These are phyloP conservation scores for Solanum neorickii DNA, from an alignment of 257 asterid species.

Conservation along the genomic window DNA sequence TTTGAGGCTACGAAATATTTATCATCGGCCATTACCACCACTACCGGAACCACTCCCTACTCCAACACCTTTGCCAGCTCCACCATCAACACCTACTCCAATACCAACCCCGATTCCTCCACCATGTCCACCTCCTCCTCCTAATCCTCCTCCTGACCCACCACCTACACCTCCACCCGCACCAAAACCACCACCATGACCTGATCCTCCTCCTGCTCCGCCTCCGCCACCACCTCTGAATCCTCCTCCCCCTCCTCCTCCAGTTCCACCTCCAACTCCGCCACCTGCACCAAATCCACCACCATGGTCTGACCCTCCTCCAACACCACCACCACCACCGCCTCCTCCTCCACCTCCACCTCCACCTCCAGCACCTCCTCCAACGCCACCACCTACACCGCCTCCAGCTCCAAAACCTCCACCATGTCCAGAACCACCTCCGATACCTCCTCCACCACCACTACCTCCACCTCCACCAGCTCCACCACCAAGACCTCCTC, in stretches of 20 bases:
- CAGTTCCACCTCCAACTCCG: constrained; percentile 17
- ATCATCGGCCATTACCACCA: neutral
- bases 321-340: constrained; percentile 19
- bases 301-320: constrained; percentile 20
- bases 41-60: constrained; percentile 3
- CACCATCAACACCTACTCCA: constrained; percentile 11
- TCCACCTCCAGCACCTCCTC: constrained; percentile 13
- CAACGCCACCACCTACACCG: constrained; percentile 10
- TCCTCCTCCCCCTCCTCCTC: constrained; percentile 9
- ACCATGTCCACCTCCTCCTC: constrained; percentile 15
- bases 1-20: neutral
- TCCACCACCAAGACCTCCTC: constrained; percentile 1
- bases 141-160: constrained; percentile 8
- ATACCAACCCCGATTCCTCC: constrained; percentile 13
- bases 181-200: constrained; percentile 10
- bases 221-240: constrained; percentile 13
- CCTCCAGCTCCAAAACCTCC: constrained; percentile 10
- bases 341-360: constrained; percentile 4
- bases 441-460: constrained; percentile 2
- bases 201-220: constrained; percentile 12
- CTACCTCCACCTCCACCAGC: constrained; percentile 2
- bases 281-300: constrained; percentile 16
- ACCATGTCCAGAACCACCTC: constrained; percentile 8
- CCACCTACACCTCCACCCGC: constrained; percentile 12
- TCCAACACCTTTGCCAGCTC: neutral